Percentiles rank a stretch among this genome's conserved stretches.
Conservation (phyloP, 208 protist genomes). For the Acanthamoeba sp. region DNA sequence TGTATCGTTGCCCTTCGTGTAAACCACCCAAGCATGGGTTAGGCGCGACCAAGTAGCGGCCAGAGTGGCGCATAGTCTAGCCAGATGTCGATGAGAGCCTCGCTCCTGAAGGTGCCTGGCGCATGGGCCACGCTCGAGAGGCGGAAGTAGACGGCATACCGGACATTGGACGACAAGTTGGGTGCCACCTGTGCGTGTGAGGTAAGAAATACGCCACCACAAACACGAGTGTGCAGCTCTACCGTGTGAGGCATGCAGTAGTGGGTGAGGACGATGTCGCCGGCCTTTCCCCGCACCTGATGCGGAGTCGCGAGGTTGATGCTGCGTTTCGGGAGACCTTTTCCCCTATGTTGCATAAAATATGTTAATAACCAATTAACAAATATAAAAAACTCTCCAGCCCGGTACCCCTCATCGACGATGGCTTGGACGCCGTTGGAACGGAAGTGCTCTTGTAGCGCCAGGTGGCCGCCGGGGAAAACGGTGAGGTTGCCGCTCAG, state of each 20-base stretch:
- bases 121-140: slow-evolving; percentile 32
- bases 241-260: slow-evolving; percentile 68
- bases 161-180: slow-evolving; percentile 34
- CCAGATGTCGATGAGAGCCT: slow-evolving; percentile 52
- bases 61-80: slow-evolving; percentile 14
- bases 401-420: background rate
- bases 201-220: background rate
- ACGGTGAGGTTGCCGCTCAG: slow-evolving; percentile 71
- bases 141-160: slow-evolving; percentile 74
- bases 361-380: too few species aligned
- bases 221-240: background rate
- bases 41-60: background rate
- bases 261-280: slow-evolving; percentile 66
- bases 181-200: slow-evolving; percentile 38
- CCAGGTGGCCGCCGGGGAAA: slow-evolving; percentile 57
- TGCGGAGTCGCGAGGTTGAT: background rate
- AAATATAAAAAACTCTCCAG: too few species aligned
- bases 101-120: background rate
- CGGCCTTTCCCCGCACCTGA: slow-evolving; percentile 66
- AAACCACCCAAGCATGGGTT: background rate
- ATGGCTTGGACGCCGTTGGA: background rate
- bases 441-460: slow-evolving; percentile 23
- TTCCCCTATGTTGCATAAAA: too few species aligned
- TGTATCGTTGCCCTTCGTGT: too few species aligned
- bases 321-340: background rate